Base-by-base conservation (phyloP, 257 asterid species). In the Fraxinus pennsylvanica region DNA sequence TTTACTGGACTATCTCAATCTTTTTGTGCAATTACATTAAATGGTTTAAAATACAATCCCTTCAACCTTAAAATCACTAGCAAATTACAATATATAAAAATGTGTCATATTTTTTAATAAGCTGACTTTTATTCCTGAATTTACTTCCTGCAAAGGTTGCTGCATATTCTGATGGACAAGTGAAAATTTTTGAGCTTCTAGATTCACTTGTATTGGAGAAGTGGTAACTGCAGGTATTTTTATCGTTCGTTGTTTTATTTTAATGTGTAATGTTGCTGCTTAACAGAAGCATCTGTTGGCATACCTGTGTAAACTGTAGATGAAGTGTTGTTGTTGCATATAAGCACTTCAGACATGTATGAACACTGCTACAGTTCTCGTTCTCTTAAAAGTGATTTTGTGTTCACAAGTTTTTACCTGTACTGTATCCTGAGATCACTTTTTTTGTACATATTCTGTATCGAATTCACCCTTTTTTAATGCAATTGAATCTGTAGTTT, bases 161-260 rank as follows among this genome's bases (percentile, higher is more conserved):
- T 84, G 97, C 94, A 63, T 94, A 81, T 84, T 89, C 97, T 30
- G 94, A 92, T 71, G 99, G 99, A 41, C 92, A 87, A 47, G 88
- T 90, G 79, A 89, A 88, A 86, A 81, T 92, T 75, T 91, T 85
- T 80, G 96, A 90, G 89, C 97, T 92, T 39, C 90, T 81, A 57
- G 97, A 91, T 85, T 89, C 90, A 30, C 91, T 94, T 74, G 96
- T 87, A 73, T 81, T 94, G 86, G 94, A 82, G 84, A 91, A 86
- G 70, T 94, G 97, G 97, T 97, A 92, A 81, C 94, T 92, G 86
- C 99, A 94, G 99, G 97, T 93, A 77, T 82, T 79, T 65, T 72
- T 22, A 79, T 65, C 71, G 10, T 33, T 12, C 22, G 15, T 25
- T 75, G 45, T 25, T 63, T 43, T 63, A 41, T 65, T 79, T 63